Evolutionary conservation across 805 yeast species (phyloP), one percentile per base, ranked within the genome.

Genomic region (Kregervanrija fluxuum): DNA sequence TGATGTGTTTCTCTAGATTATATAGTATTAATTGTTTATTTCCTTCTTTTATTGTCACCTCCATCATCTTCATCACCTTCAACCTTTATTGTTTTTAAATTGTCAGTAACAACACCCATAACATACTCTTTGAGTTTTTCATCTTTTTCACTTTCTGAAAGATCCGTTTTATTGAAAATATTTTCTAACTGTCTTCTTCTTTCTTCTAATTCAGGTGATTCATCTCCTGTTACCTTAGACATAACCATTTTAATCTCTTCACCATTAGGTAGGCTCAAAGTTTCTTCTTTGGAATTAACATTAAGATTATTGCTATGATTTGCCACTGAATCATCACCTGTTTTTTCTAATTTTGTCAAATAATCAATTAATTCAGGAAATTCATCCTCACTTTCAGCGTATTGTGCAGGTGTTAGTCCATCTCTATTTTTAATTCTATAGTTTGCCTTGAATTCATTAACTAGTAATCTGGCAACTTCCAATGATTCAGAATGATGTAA

Each of bases 401-500:
- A 82, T 45, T 81, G 79, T 10, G 78, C 74, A 1, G 96, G 69
- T 1, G 91, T 89, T 55, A 77, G 74, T 3, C 87, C 95, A 28
- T 86, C 96, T 37, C 65, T 61, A 60, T 93, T 91, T 57, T 70
- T 75, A 33, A 78, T 54, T 37, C 63, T 76, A 59, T 68, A 73
- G 62, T 87, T 84, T 0, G 91, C 96, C 4, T 75, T 71, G 31
- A 81, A 71, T 42, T 78, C 77, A 51, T 80, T 86, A 0, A 93
- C 71, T 43, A 93, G 67, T 17, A 71, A 54, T 51, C 74, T 76
- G 1, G 95, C 97, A 1, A 79, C 73, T 1, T 60, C 67, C 0
- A 76, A 65, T 44, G 80, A 83, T 58, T 93, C 99, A 16, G 80
- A 86, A 53, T 88, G 95, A 61, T 91, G 98, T 48, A 93, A 69